phyloP scores from a whole-genome alignment of 805 yeast species.

The Helenozyma rhizophorensis region DNA sequence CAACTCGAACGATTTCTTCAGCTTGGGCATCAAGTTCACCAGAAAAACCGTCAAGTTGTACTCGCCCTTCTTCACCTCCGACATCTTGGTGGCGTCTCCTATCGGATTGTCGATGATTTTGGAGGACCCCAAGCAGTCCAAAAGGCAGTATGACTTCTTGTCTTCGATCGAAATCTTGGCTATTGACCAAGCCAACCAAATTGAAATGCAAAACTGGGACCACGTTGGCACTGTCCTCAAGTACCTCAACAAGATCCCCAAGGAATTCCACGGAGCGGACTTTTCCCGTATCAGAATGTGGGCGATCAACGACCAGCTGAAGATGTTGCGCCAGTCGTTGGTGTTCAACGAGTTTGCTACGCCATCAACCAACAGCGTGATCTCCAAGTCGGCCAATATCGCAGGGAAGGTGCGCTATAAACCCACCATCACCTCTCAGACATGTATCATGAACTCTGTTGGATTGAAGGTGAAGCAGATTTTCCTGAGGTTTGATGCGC shows the following conservation, averaged over 20 bases:
- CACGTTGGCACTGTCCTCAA: constrained; percentile 65
- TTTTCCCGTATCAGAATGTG: constrained; percentile 90
- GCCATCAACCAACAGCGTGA: constrained; percentile 71
- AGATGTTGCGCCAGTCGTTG: constrained; percentile 69
- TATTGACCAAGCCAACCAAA: constrained; percentile 78
- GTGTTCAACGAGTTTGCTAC: constrained; percentile 72
- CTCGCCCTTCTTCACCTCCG: constrained; percentile 79
- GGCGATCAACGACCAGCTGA: constrained; percentile 81
- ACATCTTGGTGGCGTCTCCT: constrained; percentile 86
- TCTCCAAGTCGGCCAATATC: constrained; percentile 47
- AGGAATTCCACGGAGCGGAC: constrained; percentile 74
- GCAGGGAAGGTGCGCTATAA: constrained; percentile 60
- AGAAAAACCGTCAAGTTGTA: constrained; percentile 82
- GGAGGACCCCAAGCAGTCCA: constrained; percentile 53
- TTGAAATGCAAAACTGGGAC: constrained; percentile 91
- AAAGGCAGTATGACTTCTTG: constrained; percentile 73
- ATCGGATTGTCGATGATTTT: constrained; percentile 74
- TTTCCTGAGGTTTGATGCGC: constrained; percentile 65
- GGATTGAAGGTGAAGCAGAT: constrained; percentile 66
- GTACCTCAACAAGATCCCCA: constrained; percentile 73
- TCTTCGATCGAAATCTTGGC: constrained; percentile 82
- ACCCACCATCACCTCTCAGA: constrained; percentile 37
- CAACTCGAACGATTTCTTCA: constrained; percentile 86
- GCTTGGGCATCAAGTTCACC: constrained; percentile 86
- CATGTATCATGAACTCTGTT: constrained; percentile 56